These are phyloP conservation scores for Hemisphaericaspora subhashii DNA, from an alignment of 1,139 yeast species.

Conservation along the genomic window DNA sequence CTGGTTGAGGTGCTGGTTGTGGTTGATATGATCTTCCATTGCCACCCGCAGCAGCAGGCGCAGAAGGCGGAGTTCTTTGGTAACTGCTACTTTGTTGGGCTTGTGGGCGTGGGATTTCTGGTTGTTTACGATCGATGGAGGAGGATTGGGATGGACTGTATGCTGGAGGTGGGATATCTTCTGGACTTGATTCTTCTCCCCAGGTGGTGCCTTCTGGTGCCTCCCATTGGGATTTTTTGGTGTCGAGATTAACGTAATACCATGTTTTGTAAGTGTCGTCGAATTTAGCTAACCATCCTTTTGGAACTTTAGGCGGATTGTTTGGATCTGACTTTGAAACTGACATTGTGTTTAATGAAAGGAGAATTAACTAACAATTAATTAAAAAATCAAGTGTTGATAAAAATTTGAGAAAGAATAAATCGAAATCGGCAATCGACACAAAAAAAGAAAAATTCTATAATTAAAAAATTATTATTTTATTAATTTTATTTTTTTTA, in stretches of 20 bases:
- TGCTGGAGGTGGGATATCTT: slow-evolving; percentile 36
- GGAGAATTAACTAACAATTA: too few relatives aligned
- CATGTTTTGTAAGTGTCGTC: slow-evolving; percentile 79
- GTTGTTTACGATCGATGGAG: background rate
- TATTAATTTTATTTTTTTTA: too few relatives aligned
- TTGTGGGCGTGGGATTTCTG: slow-evolving; percentile 20
- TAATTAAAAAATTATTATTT: too few relatives aligned
- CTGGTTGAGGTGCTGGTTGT: slow-evolving; percentile 22
- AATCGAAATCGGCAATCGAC: background rate
- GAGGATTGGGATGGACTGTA: slow-evolving; percentile 27
- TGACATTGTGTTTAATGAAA: background rate
- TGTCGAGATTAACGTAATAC: slow-evolving; percentile 70
- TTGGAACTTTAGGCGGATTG: slow-evolving; percentile 57
- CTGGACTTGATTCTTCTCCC: slow-evolving; percentile 14
- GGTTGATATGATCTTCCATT: slow-evolving; percentile 15
- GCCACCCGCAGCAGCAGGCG: slow-evolving; percentile 7
- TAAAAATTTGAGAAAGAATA: too few relatives aligned
- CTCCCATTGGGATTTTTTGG: slow-evolving; percentile 91
- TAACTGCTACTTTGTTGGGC: slow-evolving; percentile 12
- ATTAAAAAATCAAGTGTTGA: background rate
- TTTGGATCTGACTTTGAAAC: slow-evolving; percentile 24
- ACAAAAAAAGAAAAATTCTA: too few relatives aligned
- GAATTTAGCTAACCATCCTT: slow-evolving; percentile 86
- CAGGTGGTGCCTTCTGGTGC: slow-evolving; percentile 61
- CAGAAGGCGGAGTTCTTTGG: slow-evolving; percentile 8